phyloP scores from a whole-genome alignment of 2,329 filamentous ascomycete genomes.

The Lasiodiplodia citricola region DNA sequence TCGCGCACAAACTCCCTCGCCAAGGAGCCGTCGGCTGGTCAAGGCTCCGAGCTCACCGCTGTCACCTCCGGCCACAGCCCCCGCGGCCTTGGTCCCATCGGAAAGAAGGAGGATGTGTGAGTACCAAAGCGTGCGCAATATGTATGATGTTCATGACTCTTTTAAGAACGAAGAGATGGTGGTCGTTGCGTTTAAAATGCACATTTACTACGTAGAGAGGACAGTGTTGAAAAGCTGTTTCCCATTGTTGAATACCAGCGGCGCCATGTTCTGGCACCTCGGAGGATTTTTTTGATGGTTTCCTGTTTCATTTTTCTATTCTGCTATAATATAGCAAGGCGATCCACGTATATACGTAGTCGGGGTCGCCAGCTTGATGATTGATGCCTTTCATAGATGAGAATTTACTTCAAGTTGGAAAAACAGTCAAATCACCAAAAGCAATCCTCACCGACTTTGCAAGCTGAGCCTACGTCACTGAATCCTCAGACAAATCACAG shows the following conservation, averaged over 20 bases:
- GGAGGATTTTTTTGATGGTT: neutral
- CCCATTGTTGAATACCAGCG: neutral
- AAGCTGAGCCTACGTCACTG: neutral
- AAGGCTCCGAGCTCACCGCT: slow-evolving; percentile 8
- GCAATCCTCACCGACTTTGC: neutral
- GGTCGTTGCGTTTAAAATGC: too few relatives aligned
- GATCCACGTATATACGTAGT: neutral
- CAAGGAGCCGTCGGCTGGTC: slow-evolving; percentile 19
- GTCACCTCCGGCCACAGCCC: slow-evolving; percentile 9
- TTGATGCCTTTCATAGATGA: neutral
- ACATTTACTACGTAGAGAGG: neutral
- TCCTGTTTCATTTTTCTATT: neutral
- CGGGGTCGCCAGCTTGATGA: neutral
- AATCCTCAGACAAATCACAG: neutral
- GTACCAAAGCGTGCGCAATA: too few relatives aligned
- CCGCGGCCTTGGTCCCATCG: neutral
- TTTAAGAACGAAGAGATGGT: too few relatives aligned
- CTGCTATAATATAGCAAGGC: neutral
- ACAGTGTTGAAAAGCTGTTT: neutral
- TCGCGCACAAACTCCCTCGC: slow-evolving; percentile 28
- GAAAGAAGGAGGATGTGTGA: slow-evolving; percentile 14
- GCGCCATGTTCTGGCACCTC: neutral
- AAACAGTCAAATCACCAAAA: neutral
- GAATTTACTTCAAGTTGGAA: neutral
- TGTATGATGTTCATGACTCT: neutral